Evolutionary conservation across 192 early-diverging fungal species (phyloP).

Genomic region (Umbelopsis isabellina): DNA sequence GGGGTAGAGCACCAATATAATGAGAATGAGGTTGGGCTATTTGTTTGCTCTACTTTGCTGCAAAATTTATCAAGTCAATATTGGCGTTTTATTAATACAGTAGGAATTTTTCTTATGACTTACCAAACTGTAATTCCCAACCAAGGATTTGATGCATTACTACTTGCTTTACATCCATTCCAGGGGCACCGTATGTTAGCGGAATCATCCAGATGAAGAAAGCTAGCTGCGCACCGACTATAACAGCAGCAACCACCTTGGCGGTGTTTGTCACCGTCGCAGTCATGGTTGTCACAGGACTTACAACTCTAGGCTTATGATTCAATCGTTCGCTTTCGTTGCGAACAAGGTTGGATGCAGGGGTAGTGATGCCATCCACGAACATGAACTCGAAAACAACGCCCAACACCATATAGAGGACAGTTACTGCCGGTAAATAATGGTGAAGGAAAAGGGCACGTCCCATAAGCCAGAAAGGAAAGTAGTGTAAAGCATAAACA

Average conservation of each 20-base stretch:
- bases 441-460: constrained; percentile 94
- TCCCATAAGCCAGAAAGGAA: constrained; percentile 93
- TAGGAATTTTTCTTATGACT: constrained; percentile 4
- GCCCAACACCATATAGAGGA: constrained; percentile 77
- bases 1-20: no score
- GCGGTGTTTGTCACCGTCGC: constrained; percentile 36
- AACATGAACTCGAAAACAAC: constrained; percentile 79
- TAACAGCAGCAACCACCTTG: constrained; percentile 41
- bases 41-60: constrained; percentile 7
- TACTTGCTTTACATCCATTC: constrained; percentile 61
- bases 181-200: constrained; percentile 81
- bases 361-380: constrained; percentile 57
- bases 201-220: constrained; percentile 85
- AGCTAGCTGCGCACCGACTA: constrained; percentile 54
- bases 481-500: constrained; percentile 85
- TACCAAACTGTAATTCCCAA: constrained; percentile 89
- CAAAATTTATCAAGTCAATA: neutral
- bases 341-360: constrained; percentile 42
- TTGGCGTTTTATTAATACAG: neutral
- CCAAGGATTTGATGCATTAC: constrained; percentile 68
- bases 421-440: constrained; percentile 88
- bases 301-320: constrained; percentile 27
- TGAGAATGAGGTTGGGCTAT: no score
- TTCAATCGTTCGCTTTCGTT: constrained; percentile 32
- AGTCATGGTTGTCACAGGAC: constrained; percentile 26